Conservation (phyloP, 192 early-diverging fungal species). For the Rhizophagus prolifer region DNA sequence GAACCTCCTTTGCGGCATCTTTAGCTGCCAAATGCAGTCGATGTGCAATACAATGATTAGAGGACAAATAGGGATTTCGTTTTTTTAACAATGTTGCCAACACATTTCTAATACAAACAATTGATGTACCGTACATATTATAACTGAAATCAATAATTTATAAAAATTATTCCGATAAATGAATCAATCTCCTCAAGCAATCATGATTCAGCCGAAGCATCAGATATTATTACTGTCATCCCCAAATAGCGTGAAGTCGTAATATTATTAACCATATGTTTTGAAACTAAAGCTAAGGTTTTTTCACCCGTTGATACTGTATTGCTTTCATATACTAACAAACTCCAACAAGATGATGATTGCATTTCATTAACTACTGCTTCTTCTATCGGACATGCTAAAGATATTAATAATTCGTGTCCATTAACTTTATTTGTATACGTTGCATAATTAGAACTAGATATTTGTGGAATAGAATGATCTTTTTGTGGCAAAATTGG, state of each 20-base stretch:
- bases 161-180: too few relatives aligned
- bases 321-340: not conserved
- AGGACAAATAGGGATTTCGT: not conserved
- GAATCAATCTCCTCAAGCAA: not conserved
- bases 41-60: slow-evolving; percentile 1
- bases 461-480: not conserved
- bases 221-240: not conserved
- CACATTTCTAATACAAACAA: not conserved
- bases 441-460: not conserved
- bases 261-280: slow-evolving; percentile 3
- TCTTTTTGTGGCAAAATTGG: not conserved
- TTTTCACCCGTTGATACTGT: not conserved
- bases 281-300: not conserved
- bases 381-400: not conserved
- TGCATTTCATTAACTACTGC: not conserved
- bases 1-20: not conserved
- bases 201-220: not conserved
- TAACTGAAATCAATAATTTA: too few relatives aligned
- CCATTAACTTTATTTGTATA: not conserved
- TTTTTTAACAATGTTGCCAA: not conserved
- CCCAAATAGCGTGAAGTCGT: not conserved
- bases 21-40: not conserved
- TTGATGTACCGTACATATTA: too few relatives aligned
- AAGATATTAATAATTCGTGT: not conserved
- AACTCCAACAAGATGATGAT: not conserved